Percentiles rank a stretch among this genome's conserved stretches.
Conservation (phyloP, 2,329 filamentous ascomycete genomes). For the Trichoderma semiorbis region DNA sequence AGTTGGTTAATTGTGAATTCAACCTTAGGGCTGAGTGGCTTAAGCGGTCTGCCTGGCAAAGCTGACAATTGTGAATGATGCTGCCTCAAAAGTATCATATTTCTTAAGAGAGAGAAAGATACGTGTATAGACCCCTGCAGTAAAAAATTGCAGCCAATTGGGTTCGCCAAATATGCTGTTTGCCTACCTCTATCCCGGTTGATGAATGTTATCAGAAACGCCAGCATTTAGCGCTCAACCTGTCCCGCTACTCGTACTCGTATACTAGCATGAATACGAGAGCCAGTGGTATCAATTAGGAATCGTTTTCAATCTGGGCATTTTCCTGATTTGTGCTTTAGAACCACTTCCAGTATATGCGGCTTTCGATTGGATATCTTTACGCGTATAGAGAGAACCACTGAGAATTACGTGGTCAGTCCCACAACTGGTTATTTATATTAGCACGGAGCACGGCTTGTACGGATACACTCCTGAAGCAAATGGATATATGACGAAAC, state of each 20-base stretch:
- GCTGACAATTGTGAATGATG: not conserved
- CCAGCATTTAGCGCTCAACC: not conserved
- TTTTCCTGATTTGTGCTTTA: not conserved
- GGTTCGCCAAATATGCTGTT: not conserved
- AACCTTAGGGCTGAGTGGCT: not conserved
- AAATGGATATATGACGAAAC: not conserved
- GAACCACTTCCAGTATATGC: not conserved
- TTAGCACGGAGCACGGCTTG: not conserved
- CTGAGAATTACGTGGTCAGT: not conserved
- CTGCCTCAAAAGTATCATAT: not conserved
- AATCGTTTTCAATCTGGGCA: not conserved
- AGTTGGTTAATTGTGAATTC: not conserved
- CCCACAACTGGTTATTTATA: not conserved
- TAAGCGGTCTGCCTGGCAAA: not conserved
- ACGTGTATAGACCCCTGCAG: not conserved
- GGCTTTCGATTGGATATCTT: not conserved
- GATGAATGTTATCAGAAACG: not conserved
- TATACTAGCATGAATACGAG: not conserved
- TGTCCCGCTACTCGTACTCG: not conserved
- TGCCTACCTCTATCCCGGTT: not conserved
- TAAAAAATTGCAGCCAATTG: not conserved
- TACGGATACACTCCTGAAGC: not conserved
- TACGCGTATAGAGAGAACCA: not conserved
- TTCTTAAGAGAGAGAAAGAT: not conserved
- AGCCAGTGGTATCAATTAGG: not conserved